Conservation (phyloP, 331 rosid genomes). For the Cydonia oblonga region DNA sequence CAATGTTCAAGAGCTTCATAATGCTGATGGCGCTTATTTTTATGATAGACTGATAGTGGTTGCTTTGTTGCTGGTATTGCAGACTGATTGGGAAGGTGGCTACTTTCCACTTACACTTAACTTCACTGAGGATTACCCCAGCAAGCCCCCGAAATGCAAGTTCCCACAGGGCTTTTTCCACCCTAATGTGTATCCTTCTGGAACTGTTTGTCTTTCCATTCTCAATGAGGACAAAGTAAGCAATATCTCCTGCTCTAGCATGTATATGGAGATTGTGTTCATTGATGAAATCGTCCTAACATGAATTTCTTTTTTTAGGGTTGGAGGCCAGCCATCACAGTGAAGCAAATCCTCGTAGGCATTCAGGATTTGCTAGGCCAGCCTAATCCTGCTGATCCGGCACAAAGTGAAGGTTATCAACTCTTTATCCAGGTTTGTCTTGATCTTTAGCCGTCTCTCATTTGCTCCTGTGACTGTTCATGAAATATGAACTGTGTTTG, state of each 20-base stretch:
- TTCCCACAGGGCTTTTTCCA: conserved; percentile 74
- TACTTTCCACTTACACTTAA: conserved; percentile 58
- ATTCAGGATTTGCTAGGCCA: conserved; percentile 65
- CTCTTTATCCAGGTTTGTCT: conserved; percentile 59
- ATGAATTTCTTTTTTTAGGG: conserved; percentile 27
- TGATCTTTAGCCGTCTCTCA: neutral
- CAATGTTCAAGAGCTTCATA: too few relatives aligned
- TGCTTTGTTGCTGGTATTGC: conserved; percentile 7
- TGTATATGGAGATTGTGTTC: neutral
- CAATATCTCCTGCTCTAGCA: neutral
- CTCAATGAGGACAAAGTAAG: conserved; percentile 79
- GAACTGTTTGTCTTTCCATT: conserved; percentile 83
- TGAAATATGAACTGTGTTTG: neutral
- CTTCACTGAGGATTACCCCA: conserved; percentile 84
- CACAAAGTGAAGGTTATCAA: conserved; percentile 80
- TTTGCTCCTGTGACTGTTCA: neutral
- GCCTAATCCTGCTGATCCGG: conserved; percentile 82
- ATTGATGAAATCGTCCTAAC: neutral
- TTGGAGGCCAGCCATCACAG: conserved; percentile 87
- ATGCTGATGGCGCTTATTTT: neutral
- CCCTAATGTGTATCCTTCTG: conserved; percentile 27
- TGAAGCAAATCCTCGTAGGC: conserved; percentile 68
- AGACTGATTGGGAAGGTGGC: conserved; percentile 93
- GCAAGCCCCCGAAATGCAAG: conserved; percentile 83
- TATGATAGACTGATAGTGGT: neutral